Percentiles rank a stretch among this genome's conserved stretches.
These are phyloP conservation scores for Capronia epimyces DNA, from an alignment of 2,329 filamentous ascomycete species.

Conservation along the genomic window DNA sequence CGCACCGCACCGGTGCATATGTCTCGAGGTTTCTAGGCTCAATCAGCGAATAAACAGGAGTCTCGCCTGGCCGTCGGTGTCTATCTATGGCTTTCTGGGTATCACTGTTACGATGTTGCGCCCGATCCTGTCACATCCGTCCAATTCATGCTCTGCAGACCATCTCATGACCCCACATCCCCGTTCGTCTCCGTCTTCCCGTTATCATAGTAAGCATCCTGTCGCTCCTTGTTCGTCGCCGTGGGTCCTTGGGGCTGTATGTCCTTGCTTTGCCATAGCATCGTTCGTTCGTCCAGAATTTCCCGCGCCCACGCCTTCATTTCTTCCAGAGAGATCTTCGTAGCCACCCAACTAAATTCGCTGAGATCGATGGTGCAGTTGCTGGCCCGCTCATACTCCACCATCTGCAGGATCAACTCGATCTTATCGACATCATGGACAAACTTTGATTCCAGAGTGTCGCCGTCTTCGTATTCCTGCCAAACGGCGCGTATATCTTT, in stretches of 20 bases:
- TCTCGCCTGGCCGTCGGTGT: too few relatives aligned
- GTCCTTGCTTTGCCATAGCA: slow-evolving; percentile 59
- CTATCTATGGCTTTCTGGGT: slow-evolving; percentile 7
- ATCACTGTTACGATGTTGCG: background rate
- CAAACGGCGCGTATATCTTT: slow-evolving; percentile 71
- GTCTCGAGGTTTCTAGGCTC: too few relatives aligned
- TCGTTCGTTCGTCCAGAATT: slow-evolving; percentile 68
- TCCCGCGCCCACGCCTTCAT: slow-evolving; percentile 73
- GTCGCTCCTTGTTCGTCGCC: slow-evolving; percentile 25
- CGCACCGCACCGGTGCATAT: too few relatives aligned
- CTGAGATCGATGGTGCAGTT: slow-evolving; percentile 66
- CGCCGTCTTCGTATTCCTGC: slow-evolving; percentile 89
- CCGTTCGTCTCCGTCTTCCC: slow-evolving; percentile 6
- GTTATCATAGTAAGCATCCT: slow-evolving; percentile 29
- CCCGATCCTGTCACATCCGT: background rate
- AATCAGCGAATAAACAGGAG: too few relatives aligned
- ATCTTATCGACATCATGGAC: slow-evolving; percentile 98
- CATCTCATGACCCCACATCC: slow-evolving; percentile 2
- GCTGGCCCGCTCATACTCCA: slow-evolving; percentile 81
- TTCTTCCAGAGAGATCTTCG: slow-evolving; percentile 67
- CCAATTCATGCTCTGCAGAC: background rate
- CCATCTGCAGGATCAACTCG: slow-evolving; percentile 88
- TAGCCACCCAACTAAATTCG: slow-evolving; percentile 79
- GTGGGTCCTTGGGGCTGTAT: slow-evolving; percentile 25
- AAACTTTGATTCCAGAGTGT: slow-evolving; percentile 78